Percentiles rank a stretch among this genome's conserved stretches.
Evolutionary conservation across 148 eudicot species (phyloP).

Genomic region (Chenopodium suecicum): DNA sequence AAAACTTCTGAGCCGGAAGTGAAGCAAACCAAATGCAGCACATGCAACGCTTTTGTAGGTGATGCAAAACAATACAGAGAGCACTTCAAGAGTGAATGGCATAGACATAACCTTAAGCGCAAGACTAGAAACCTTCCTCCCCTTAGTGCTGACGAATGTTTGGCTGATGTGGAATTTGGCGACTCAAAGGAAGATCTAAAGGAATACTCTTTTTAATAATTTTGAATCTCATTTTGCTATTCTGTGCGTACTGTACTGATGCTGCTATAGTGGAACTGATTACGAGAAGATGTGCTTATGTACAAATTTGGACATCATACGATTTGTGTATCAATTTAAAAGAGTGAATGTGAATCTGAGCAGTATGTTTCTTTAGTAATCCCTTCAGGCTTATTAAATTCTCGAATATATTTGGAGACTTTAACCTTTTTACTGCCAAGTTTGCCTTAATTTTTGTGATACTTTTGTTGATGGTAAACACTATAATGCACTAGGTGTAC

Average conservation of each 20-base stretch:
- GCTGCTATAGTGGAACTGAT: neutral
- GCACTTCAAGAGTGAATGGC: conserved; percentile 98
- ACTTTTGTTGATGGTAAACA: too few relatives aligned
- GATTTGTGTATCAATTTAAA: neutral
- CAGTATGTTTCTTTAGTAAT: neutral
- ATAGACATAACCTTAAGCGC: conserved; percentile 79
- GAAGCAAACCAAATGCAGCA: conserved; percentile 80
- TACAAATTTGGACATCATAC: neutral
- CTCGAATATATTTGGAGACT: neutral
- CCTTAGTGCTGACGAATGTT: conserved; percentile 77
- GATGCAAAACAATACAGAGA: conserved; percentile 86
- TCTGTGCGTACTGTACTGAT: neutral
- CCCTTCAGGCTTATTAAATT: neutral
- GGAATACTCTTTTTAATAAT: conserved; percentile 52
- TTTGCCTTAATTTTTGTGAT: neutral
- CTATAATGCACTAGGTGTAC: too few relatives aligned
- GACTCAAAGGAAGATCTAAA: conserved; percentile 67
- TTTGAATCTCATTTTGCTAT: neutral
- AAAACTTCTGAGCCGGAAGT: conserved; percentile 37
- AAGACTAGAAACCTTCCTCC: conserved; percentile 86
- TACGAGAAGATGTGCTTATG: neutral
- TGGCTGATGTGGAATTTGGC: conserved; percentile 60
- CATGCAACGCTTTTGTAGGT: conserved; percentile 80
- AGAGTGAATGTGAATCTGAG: neutral
- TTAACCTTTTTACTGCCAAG: neutral